phyloP scores from a whole-genome alignment of 2,329 filamentous ascomycete species.

The Blumeria hordei region DNA sequence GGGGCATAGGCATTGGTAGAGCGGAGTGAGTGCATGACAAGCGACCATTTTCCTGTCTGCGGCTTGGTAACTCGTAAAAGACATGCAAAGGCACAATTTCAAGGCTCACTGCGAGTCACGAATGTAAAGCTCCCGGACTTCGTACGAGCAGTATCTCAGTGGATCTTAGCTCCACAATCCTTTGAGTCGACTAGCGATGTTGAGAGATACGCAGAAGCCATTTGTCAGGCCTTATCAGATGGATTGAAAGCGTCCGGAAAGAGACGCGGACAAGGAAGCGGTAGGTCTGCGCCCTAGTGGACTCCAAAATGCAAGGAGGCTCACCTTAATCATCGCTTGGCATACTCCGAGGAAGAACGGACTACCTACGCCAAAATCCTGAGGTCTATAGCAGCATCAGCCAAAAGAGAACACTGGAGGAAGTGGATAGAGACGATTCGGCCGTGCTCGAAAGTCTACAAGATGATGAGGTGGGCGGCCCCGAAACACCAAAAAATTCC shows the following conservation, averaged over 20 bases:
- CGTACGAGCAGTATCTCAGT: background rate
- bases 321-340: background rate
- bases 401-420: background rate
- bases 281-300: background rate
- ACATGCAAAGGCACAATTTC: background rate
- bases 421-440: background rate
- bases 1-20: no score
- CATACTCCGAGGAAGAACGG: background rate
- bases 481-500: background rate
- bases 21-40: background rate
- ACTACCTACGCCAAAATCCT: background rate
- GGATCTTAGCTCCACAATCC: background rate
- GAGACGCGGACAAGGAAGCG: background rate
- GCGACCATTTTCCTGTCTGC: background rate
- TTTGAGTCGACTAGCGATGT: background rate
- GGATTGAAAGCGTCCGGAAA: background rate
- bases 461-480: background rate
- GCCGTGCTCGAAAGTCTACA: background rate
- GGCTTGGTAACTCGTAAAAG: background rate
- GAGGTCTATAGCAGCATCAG: background rate
- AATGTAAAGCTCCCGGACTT: background rate
- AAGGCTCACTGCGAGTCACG: background rate
- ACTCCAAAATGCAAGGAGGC: background rate
- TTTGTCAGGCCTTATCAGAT: background rate
- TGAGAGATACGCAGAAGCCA: background rate